A percentile compares a stretch with the other conserved stretches of the same genome.
Evolutionary conservation across 140 eudicot genomes (phyloP).

Genomic region (Oenanthe javanica): DNA sequence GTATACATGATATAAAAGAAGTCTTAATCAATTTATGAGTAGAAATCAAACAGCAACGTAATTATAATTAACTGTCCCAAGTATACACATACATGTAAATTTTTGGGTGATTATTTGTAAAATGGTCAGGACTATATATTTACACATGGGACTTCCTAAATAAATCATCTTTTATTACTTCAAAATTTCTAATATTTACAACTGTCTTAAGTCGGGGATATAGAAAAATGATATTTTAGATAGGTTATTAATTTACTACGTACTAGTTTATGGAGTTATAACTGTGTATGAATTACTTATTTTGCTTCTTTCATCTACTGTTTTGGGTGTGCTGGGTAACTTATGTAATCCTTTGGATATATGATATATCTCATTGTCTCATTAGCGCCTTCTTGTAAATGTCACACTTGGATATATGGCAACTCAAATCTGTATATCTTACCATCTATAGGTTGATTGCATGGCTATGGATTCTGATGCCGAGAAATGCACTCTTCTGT

Average conservation of each 20-base stretch:
- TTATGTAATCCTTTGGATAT: neutral
- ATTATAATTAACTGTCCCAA: neutral
- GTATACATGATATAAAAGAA: neutral
- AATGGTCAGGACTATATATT: neutral
- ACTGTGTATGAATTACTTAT: neutral
- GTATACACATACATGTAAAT: neutral
- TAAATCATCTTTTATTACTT: neutral
- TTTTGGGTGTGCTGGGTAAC: neutral
- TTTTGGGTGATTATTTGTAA: neutral
- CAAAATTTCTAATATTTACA: neutral
- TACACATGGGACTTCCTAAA: neutral
- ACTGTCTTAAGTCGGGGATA: neutral
- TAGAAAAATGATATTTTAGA: neutral
- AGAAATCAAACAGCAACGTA: neutral
- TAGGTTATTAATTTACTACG: neutral
- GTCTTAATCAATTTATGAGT: no score
- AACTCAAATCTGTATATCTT: neutral
- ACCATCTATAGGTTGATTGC: constrained; percentile 52
- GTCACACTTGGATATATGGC: neutral
- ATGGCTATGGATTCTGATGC: constrained; percentile 32
- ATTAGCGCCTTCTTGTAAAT: neutral
- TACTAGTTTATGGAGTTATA: neutral
- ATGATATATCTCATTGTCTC: neutral
- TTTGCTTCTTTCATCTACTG: neutral
- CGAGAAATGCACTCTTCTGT: constrained; percentile 58